phyloP scores from a whole-genome alignment of 1,139 yeast genomes.

The Saccharomyces hybrid region DNA sequence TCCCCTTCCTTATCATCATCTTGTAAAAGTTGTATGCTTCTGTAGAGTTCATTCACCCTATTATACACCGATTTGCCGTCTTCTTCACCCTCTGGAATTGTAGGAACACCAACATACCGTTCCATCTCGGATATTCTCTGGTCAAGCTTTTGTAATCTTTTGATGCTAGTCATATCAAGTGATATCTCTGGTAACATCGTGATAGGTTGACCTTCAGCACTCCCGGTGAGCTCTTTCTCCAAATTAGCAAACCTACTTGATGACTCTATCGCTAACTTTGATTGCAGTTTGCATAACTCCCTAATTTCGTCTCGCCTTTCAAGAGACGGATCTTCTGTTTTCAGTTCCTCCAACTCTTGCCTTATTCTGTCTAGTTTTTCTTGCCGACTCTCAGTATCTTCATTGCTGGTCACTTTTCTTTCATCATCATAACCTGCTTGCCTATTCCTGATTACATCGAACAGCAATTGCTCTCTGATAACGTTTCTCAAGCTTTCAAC shows the following conservation, averaged over 20 bases:
- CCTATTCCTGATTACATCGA: not conserved
- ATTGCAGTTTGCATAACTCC: not conserved
- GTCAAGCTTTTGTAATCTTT: not conserved
- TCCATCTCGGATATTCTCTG: not conserved
- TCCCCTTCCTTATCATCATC: not conserved
- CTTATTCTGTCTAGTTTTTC: not conserved
- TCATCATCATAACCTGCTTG: not conserved
- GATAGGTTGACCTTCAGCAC: not conserved
- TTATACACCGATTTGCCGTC: not conserved
- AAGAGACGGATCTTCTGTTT: not conserved
- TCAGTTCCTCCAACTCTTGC: not conserved
- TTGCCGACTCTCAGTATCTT: not conserved
- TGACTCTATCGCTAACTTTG: not conserved
- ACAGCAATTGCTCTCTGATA: not conserved
- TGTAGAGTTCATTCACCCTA: slow-evolving; percentile 26
- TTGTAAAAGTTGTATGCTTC: slow-evolving; percentile 6
- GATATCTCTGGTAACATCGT: not conserved
- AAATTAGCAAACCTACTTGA: not conserved
- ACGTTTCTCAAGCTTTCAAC: not conserved
- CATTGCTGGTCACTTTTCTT: not conserved
- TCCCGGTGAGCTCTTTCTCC: not conserved
- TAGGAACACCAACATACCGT: not conserved
- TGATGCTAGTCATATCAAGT: not conserved
- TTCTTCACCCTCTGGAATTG: not conserved
- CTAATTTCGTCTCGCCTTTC: not conserved